A percentile compares a stretch with the other conserved stretches of the same genome.
Conservation (phyloP, 495 filamentous ascomycete species). For the Penicillium herquei region DNA sequence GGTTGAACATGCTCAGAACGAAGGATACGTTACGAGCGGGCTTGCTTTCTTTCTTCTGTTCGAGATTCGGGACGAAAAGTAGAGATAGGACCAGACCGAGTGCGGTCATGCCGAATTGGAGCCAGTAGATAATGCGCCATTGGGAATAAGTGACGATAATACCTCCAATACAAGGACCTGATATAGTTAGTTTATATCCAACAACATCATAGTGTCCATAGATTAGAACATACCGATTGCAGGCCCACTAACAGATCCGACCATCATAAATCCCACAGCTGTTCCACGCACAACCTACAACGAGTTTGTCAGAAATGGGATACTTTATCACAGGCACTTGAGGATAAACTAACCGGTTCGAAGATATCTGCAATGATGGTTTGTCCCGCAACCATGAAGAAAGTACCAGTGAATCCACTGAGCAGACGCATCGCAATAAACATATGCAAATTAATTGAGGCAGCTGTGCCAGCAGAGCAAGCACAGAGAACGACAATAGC, state of each 20-base stretch:
- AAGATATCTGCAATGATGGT: conserved; percentile 49
- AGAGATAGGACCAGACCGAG: conserved; percentile 37
- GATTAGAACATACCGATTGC: conserved; percentile 44
- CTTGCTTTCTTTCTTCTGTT: conserved; percentile 11
- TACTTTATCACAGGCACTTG: background rate
- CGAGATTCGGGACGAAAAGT: conserved; percentile 39
- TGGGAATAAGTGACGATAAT: conserved; percentile 56
- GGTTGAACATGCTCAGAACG: conserved; percentile 37
- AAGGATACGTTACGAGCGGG: conserved; percentile 4
- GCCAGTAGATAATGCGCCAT: conserved; percentile 61
- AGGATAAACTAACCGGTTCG: conserved; percentile 34
- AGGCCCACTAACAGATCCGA: conserved; percentile 54
- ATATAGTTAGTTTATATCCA: background rate
- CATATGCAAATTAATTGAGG: conserved; percentile 31
- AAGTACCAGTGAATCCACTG: conserved; percentile 43
- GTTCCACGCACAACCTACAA: conserved; percentile 53
- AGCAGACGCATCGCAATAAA: conserved; percentile 44
- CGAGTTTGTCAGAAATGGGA: conserved; percentile 1
- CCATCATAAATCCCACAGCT: conserved; percentile 53
- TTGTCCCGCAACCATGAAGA: conserved; percentile 49
- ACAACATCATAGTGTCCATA: background rate
- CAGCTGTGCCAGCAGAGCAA: conserved; percentile 36
- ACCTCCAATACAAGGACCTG: conserved; percentile 46
- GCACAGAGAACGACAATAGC: conserved; percentile 38
- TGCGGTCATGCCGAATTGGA: conserved; percentile 51